Base-by-base conservation (phyloP, 805 yeast species). In the Wickerhamiella occidentalis region DNA sequence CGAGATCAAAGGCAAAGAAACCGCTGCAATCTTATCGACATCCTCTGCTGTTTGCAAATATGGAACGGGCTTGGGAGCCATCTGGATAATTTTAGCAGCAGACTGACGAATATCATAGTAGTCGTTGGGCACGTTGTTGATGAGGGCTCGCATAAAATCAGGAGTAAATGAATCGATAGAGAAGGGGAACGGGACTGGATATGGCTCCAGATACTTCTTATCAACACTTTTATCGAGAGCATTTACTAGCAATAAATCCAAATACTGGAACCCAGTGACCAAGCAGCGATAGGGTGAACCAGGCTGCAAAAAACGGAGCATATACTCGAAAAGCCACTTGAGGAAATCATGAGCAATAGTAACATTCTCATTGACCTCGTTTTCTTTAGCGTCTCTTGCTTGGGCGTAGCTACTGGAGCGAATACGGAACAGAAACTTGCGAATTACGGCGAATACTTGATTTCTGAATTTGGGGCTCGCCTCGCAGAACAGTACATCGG, bases 51-150 rank as follows among this genome's bases (percentile, higher is more conserved):
- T 38, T 6, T 58, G 54, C 18, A 61, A 48, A 13, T 55, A 55
- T 6, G 61, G 59, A 7, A 69, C 54, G 1, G 66, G 56, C 3
- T 38, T 35, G 0, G 79, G 76, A 3, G 75, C 69, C 68, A 70
- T 68, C 7, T 68, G 61, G 18, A 86, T 58, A 1, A 80, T 48
- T 2, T 61, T 53, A 1, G 73, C 71, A 1, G 85, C 68, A 8
- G 59, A 50, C 3, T 70, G 68, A 52, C 97, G 72, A 17, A 88
- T 73, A 60, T 87, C 96, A 50, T 83, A 86, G 63, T 78, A 87
- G 53, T 82, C 80, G 60, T 82, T 81, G 26, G 78, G 67, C 6
- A 84, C 67, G 49, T 77, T 77, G 54, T 81, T 83, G 17, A 82
- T 61, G 47, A 87, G 64, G 7, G 77, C 58, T 45, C 79, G 65